These are phyloP conservation scores for Nannochloris sp. DNA, from an alignment of 139 green algal species.

Conservation along the genomic window DNA sequence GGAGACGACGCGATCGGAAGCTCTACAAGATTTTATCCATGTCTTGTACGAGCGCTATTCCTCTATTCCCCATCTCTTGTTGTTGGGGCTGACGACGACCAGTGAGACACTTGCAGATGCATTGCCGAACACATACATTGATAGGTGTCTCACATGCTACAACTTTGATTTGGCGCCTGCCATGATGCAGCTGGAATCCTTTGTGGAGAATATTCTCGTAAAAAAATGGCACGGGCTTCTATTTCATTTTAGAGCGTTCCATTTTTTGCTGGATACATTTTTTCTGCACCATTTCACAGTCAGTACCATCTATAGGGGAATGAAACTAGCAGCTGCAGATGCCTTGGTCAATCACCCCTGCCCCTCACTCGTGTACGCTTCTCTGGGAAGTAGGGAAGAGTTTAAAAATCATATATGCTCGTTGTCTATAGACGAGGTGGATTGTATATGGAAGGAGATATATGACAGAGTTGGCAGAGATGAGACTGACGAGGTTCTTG, in stretches of 20 bases:
- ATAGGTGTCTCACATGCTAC: slow-evolving; percentile 11
- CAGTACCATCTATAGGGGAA: slow-evolving; percentile 12
- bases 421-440: too few species aligned
- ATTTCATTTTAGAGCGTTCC: slow-evolving; percentile 20
- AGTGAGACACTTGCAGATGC: slow-evolving; percentile 21
- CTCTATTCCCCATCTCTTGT: slow-evolving; percentile 29
- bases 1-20: slow-evolving; percentile 18
- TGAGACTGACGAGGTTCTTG: background rate
- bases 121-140: slow-evolving; percentile 13
- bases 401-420: background rate
- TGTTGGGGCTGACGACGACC: slow-evolving; percentile 39
- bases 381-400: background rate
- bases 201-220: slow-evolving; percentile 31
- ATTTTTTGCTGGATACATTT: slow-evolving; percentile 15
- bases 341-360: slow-evolving; percentile 28
- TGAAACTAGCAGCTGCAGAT: slow-evolving; percentile 28
- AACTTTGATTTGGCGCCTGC: slow-evolving; percentile 22
- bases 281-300: slow-evolving; percentile 20
- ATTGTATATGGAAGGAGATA: background rate
- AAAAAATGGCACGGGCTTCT: slow-evolving; percentile 28
- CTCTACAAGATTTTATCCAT: slow-evolving; percentile 31
- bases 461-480: background rate
- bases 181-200: slow-evolving; percentile 19
- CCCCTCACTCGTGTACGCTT: background rate
- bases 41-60: slow-evolving; percentile 24